Evolutionary conservation across 495 filamentous ascomycete genomes (phyloP), one percentile per base, ranked within the genome.

Genomic region (Tuber borchii): DNA sequence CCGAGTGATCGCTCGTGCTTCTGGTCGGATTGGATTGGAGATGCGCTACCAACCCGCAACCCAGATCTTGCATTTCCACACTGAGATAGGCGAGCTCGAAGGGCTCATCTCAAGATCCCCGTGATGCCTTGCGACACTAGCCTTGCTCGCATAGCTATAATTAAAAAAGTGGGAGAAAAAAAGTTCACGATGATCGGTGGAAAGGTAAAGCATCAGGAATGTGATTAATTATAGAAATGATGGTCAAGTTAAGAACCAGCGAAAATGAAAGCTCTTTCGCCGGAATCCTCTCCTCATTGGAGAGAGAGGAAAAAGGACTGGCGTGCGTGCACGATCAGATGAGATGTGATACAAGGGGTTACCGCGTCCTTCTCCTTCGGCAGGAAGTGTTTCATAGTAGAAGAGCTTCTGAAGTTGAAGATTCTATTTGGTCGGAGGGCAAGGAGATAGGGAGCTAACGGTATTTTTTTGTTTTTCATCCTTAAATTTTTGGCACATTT

Each of bases 191-290:
- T n/a, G 70, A n/a, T 71, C 39, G 70, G 39, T 71, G 14, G 70
- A 12, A 65, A 65, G n/a, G 56, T 26, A 65, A 65, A 65, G 56
- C 26, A 65, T 65, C 26, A 65, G 56, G 56, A 65, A 31, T 65
- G 39, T 39, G 70, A 56, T 56, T n/a, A 44, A 45, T 71, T 42
- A 45, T 71, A 45, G 70, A 71, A 48, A 70, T n/a, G 40, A 73
- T 71, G 44, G 61, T n/a, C 42, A 37, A 10, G 26, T 37, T 68
- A 7, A 37, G 45, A 45, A 31, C 26, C 45, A 73, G 46, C 17
- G 37, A 31, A 31, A 70, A 56, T 20, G 31, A n/a, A 17, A 31
- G 61, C 45, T 39, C 45, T 31, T 26, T 17, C 56, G 26, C 56
- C 56, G 56, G 10, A 6, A 31, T 2, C 26, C 56, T 31, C 56